Evolutionary conservation across 495 filamentous ascomycete species (phyloP), one percentile per base, ranked within the genome.

Genomic region (Sordaria brevicollis): DNA sequence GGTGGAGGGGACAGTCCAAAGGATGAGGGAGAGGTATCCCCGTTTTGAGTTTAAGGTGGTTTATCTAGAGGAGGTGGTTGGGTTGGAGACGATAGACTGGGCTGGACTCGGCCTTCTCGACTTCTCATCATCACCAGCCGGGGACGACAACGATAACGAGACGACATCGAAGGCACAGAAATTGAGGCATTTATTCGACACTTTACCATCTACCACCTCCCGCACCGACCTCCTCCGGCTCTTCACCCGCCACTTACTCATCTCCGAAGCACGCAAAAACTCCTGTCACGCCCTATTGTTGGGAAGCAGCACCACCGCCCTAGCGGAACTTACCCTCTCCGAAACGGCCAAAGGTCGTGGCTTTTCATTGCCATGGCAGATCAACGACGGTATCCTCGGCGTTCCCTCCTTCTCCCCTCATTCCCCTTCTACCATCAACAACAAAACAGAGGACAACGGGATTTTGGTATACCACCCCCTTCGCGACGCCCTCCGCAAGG

Each of bases 341-440:
- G 91, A 93, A 77, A 92, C 93, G 4, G 93, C 96, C 6, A 97
- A 97, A 79, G 95, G 95, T 0, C 85, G 95, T 4, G 95, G 94
- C 0, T 91, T 90, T 70, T 86, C 90, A 13, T 75, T 98, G 41
- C 93, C 93, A 0, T 93, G 90, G 90, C 87, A 90, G 74, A 85
- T 93, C 7, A 86, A 88, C 13, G 95, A 98, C 77, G 92, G 92
- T 4, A 76, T 36, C 76, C 71, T 90, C 83, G 54, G 88, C 81
- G 9, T 89, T 68, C 80, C 79, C 37, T 6, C 62, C 25, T 25
- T 65, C 65, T 13, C 15, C 17, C 31, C 25, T 36, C 13, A n/a
- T 5, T 34, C 38, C 9, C 0, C 10, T 11, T 10, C 10, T 17
- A 21, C 17, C 15, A 15, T 33, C 8, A 33, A 29, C n/a, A 49